Evolutionary conservation across 345 rosid species (phyloP).

Genomic region (Mangifera indica): DNA sequence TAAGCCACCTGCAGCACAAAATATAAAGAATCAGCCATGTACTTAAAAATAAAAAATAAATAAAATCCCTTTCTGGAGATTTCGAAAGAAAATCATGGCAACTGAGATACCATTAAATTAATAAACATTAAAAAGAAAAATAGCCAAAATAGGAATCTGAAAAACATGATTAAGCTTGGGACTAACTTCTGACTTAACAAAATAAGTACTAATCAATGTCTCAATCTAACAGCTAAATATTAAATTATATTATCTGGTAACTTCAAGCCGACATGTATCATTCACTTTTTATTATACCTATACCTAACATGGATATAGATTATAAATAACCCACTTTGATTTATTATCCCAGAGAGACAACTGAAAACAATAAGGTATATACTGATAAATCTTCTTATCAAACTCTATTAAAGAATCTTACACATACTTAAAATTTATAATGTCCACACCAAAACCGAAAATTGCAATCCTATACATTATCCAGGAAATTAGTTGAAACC

Average conservation of each 20-base stretch:
- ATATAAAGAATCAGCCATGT: background rate
- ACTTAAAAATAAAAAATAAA: background rate
- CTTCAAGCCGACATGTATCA: background rate
- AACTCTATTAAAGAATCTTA: background rate
- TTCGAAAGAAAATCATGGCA: background rate
- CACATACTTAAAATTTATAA: too few species aligned
- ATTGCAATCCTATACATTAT: too few species aligned
- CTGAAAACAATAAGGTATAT: background rate
- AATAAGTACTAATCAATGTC: background rate
- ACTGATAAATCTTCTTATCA: too few species aligned
- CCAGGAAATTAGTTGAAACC: too few species aligned
- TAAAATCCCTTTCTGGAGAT: background rate
- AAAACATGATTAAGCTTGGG: background rate
- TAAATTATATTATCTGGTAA: background rate
- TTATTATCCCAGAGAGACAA: background rate
- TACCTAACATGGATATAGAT: background rate
- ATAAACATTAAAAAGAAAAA: background rate
- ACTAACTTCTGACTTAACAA: slow-evolving; percentile 2
- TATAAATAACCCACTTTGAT: background rate
- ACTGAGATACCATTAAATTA: too few species aligned
- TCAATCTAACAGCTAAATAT: background rate
- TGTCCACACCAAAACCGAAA: too few species aligned
- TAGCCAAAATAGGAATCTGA: background rate
- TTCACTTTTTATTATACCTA: background rate
- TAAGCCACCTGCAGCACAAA: slow-evolving; percentile 38